Percentiles rank a stretch among this genome's conserved stretches.
phyloP scores from a whole-genome alignment of 1,284 basidiomycete genomes.

The Athelia sp. region DNA sequence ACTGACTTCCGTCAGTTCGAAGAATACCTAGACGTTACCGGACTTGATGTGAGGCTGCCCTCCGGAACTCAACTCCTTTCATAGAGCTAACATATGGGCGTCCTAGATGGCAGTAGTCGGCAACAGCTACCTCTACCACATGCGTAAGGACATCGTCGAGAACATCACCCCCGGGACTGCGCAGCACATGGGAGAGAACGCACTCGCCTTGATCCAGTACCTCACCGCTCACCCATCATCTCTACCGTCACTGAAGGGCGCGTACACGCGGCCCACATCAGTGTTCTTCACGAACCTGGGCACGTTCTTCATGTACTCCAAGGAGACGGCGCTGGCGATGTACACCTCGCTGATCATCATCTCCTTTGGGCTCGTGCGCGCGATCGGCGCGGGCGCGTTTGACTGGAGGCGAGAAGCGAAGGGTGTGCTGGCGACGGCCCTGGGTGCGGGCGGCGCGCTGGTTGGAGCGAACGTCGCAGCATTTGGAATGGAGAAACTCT shows the following conservation, averaged over 20 bases:
- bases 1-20: slow-evolving; percentile 96
- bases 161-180: slow-evolving; percentile 80
- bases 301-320: slow-evolving; percentile 70
- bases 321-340: slow-evolving; percentile 63
- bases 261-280: slow-evolving; percentile 54
- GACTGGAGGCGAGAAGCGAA: slow-evolving; percentile 34
- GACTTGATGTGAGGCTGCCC: slow-evolving; percentile 63
- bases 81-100: slow-evolving; percentile 2
- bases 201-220: slow-evolving; percentile 77
- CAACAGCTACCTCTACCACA: slow-evolving; percentile 92
- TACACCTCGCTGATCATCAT: slow-evolving; percentile 52
- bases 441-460: slow-evolving; percentile 54
- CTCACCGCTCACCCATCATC: slow-evolving; percentile 70
- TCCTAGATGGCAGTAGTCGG: slow-evolving; percentile 90
- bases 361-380: slow-evolving; percentile 40
- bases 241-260: slow-evolving; percentile 53
- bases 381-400: slow-evolving; percentile 24
- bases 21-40: slow-evolving; percentile 83
- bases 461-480: slow-evolving; percentile 73
- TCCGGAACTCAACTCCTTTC: slow-evolving; percentile 3
- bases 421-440: slow-evolving; percentile 37
- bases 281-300: slow-evolving; percentile 80
- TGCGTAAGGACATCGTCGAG: slow-evolving; percentile 80
- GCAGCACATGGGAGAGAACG: slow-evolving; percentile 92
- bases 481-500: slow-evolving; percentile 55